Base-by-base conservation (phyloP, 2,329 filamentous ascomycete species). In the Aspergillus viridinutans region DNA sequence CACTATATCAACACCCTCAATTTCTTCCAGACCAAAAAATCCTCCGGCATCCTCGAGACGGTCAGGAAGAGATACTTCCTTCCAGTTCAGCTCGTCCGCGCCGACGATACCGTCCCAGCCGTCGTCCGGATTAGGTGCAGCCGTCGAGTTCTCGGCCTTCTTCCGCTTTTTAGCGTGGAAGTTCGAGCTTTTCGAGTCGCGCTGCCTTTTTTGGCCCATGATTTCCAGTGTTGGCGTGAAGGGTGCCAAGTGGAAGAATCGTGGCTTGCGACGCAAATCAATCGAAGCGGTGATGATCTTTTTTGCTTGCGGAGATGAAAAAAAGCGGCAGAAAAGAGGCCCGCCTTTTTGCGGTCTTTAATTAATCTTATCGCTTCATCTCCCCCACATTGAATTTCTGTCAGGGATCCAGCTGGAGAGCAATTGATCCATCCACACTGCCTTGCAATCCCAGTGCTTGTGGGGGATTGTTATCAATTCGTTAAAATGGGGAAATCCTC, bases 11-110 rank as follows among this genome's bases (percentile, higher is more conserved):
- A 99, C 90, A 52, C 90, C 91, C 17, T 96, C 90, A 49, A 97
- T 88, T 67, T 97, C 92, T 68, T 99, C 92, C 1, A 99, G 77
- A 0, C 90, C 92, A 66, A 88, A 95, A 72, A 99, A 97, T 0
- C 94, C 94, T 62, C 95, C 92, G n/a, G 90, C 90, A 75, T 97
- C 90, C 49, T 93, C 86, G 65, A 92, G 80, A 69, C 89, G 86
- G 68, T 92, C 89, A 6, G 90, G 90, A 65, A 88, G 77, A 38
- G 78, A 70, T 3, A 94, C 85, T 21, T 85, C 79, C 59, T 82
- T 83, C 86, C 86, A 89, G 67, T 78, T 75, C 55, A 88, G 74
- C 42, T 82, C 77, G 58, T 86, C 80, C 35, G 83, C 59, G 25
- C 66, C 67, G 52, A 77, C 65, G 40, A 71, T 50, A 40, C 64